A percentile compares a stretch with the other conserved stretches of the same genome.
phyloP scores from a whole-genome alignment of 2,329 filamentous ascomycete species.

The Dryadomyces quercus-mongolicae region DNA sequence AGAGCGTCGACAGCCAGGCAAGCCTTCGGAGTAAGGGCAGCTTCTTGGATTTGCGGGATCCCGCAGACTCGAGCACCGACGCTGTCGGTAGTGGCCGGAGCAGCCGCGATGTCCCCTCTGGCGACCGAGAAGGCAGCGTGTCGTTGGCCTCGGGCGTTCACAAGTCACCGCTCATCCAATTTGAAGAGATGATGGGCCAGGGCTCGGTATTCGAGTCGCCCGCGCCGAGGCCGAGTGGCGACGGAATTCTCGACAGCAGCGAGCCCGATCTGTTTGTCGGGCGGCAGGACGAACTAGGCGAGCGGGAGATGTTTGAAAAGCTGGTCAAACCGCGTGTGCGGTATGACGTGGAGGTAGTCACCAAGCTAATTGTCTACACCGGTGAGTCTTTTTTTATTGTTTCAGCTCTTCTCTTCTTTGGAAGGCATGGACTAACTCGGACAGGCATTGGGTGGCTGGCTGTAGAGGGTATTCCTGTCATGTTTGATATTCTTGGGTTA shows the following conservation, averaged over 20 bases:
- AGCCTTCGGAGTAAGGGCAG: constrained; percentile 32
- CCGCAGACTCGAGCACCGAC: constrained; percentile 16
- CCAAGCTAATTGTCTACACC: constrained; percentile 87
- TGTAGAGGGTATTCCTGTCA: constrained; percentile 58
- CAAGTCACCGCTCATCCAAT: constrained; percentile 43
- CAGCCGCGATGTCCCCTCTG: constrained; percentile 5
- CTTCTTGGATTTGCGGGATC: constrained; percentile 26
- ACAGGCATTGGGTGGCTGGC: constrained; percentile 74
- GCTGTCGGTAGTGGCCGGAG: background rate
- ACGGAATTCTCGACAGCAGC: constrained; percentile 6
- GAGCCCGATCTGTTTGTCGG: constrained; percentile 25
- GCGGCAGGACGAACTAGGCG: constrained; percentile 42
- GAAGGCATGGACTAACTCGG: background rate
- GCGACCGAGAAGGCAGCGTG: constrained; percentile 23
- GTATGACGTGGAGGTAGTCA: constrained; percentile 98
- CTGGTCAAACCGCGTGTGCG: constrained; percentile 78
- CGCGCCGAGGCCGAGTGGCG: constrained; percentile 1
- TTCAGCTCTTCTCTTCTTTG: background rate
- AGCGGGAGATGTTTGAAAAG: constrained; percentile 71
- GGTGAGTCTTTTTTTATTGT: constrained; percentile 41
- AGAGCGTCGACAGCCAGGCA: constrained; percentile 41
- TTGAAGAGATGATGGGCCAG: constrained; percentile 63
- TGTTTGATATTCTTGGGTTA: constrained; percentile 52
- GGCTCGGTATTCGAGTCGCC: constrained; percentile 34
- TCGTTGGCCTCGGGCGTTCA: constrained; percentile 32